Conservation (phyloP, 2,329 filamentous ascomycete species). For the Hymenoscyphus linearis region DNA sequence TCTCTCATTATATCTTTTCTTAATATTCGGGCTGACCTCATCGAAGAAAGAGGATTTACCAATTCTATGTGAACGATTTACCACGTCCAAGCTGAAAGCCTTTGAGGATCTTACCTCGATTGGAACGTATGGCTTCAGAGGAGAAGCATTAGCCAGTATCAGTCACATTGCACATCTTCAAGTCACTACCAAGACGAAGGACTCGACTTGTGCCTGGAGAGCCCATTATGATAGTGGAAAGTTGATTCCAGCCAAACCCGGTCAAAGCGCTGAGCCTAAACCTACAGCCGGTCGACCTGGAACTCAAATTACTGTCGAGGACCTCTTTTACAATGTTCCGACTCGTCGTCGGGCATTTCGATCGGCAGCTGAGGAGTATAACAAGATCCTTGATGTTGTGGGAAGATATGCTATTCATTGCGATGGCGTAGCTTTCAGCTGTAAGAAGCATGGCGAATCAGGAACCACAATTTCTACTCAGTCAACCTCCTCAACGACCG, state of each 20-base stretch:
- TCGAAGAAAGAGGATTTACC: conserved; percentile 78
- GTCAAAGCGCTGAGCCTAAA: conserved; percentile 80
- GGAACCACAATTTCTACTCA: conserved; percentile 77
- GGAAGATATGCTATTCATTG: conserved; percentile 93
- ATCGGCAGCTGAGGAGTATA: conserved; percentile 89
- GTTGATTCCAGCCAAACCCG: conserved; percentile 77
- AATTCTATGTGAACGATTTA: conserved; percentile 93
- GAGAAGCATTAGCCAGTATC: conserved; percentile 93
- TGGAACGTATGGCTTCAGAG: conserved; percentile 94
- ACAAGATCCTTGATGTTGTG: conserved; percentile 94
- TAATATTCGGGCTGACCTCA: conserved; percentile 6
- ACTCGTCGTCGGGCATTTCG: conserved; percentile 84
- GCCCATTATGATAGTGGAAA: conserved; percentile 82
- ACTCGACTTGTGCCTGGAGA: conserved; percentile 84
- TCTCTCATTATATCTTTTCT: conserved; percentile 2
- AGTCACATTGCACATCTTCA: conserved; percentile 96
- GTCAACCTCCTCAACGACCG: conserved; percentile 63
- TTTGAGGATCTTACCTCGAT: conserved; percentile 92
- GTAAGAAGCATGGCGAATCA: conserved; percentile 91
- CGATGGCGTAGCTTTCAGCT: conserved; percentile 84
- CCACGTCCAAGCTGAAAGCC: conserved; percentile 87
- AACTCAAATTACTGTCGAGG: conserved; percentile 94
- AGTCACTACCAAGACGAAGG: conserved; percentile 88
- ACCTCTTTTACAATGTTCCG: conserved; percentile 94
- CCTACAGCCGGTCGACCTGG: conserved; percentile 81